Base-by-base conservation (phyloP, 345 rosid genomes). In the Populus simonii region DNA sequence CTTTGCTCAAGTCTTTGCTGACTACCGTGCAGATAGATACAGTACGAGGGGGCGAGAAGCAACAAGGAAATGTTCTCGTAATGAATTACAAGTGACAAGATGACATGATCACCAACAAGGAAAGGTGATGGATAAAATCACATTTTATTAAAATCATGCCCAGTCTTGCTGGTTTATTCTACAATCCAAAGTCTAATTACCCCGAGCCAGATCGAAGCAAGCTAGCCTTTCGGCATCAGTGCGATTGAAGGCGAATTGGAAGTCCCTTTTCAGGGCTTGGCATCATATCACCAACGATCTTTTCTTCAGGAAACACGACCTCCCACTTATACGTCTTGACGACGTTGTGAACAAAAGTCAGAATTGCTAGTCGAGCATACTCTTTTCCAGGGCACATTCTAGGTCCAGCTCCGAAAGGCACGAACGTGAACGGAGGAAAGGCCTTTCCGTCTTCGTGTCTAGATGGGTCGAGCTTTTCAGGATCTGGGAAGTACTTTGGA, bases 341-440 rank as follows among this genome's bases (percentile, higher is more conserved):
- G 15, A 85, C 82, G 27, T 85, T 82, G 78, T 83, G 88, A 23
- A 83, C 82, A 45, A 87, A 87, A 1, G 85, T 69, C 6, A 85
- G 83, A 61, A 81, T 85, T 8, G 88, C 85, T 25, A 85, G 67
- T n/a, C 86, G 71, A 0, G 88, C 88, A 68, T 87, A 85, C 72
- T 87, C 90, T 68, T 85, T 87, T n/a, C 90, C 88, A 6, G 90
- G 87, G 51, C 88, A 85, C 83, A 69, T 76, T 18, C 87, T 74
- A 0, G 90, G 90, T 1, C 90, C 90, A 1, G 88, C 88, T 23
- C 90, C 88, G 23, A 87, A 87, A 11, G 90, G 88, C 7, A 87
- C 87, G 53, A 87, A 83, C 13, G 87, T 74, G 79, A 70, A 87
- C 1, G 88, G 65, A 7, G 84, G 87, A 27, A 83, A 72, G 13